These are phyloP conservation scores for Alternaria sp. DNA, from an alignment of 2,329 filamentous ascomycete species.

Conservation along the genomic window DNA sequence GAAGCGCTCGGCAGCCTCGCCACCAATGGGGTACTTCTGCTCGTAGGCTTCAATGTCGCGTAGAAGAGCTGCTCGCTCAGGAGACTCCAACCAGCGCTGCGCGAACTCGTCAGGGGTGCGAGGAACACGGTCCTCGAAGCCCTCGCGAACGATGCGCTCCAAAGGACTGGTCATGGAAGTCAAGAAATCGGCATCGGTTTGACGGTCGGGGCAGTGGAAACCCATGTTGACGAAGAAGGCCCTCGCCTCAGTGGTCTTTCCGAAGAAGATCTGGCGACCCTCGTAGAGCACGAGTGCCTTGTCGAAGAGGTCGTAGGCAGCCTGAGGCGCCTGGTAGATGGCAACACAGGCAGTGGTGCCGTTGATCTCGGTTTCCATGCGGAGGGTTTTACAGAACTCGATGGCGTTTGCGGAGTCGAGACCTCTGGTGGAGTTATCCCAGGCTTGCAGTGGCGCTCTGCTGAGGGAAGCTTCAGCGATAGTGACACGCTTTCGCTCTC, in stretches of 20 bases:
- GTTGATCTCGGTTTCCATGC: slow-evolving; percentile 72
- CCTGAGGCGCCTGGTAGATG: slow-evolving; percentile 76
- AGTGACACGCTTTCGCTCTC: slow-evolving; percentile 81
- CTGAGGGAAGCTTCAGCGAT: slow-evolving; percentile 81
- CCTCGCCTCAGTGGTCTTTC: slow-evolving; percentile 68
- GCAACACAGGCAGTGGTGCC: slow-evolving; percentile 72
- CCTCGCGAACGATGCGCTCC: slow-evolving; percentile 56
- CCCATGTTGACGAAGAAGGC: slow-evolving; percentile 75
- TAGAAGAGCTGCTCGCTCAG: slow-evolving; percentile 56
- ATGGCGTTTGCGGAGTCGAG: slow-evolving; percentile 78
- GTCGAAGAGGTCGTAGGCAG: slow-evolving; percentile 74
- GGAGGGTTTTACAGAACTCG: slow-evolving; percentile 76
- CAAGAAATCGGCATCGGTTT: slow-evolving; percentile 79
- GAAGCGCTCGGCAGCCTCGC: slow-evolving; percentile 56
- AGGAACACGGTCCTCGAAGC: slow-evolving; percentile 57
- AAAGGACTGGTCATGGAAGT: slow-evolving; percentile 72
- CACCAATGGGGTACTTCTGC: slow-evolving; percentile 55
- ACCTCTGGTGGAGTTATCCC: slow-evolving; percentile 81
- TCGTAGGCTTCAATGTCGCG: slow-evolving; percentile 58
- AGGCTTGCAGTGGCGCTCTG: slow-evolving; percentile 70
- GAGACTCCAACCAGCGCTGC: slow-evolving; percentile 63
- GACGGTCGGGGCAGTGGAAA: slow-evolving; percentile 74
- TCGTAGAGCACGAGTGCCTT: slow-evolving; percentile 73
- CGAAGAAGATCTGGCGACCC: slow-evolving; percentile 77
- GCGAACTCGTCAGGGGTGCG: slow-evolving; percentile 61